Conservation (phyloP, 2,329 filamentous ascomycete genomes). For the Phoma sp. region DNA sequence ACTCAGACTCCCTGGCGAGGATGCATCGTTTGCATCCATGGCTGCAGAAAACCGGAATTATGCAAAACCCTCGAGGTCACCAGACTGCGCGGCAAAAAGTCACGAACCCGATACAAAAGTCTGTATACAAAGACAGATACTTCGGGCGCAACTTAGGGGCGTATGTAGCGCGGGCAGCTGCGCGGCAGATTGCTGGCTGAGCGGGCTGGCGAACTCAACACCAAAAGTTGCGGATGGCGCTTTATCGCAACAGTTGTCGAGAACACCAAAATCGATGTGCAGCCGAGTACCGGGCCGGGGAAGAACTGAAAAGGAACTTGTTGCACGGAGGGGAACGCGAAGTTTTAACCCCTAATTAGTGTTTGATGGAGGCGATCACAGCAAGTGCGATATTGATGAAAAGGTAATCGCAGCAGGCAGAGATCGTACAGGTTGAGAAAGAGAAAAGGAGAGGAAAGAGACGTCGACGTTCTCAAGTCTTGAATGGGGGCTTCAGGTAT, state of each 20-base stretch:
- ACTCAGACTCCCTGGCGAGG: slow-evolving; percentile 47
- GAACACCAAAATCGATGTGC: slow-evolving; percentile 45
- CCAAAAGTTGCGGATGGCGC: slow-evolving; percentile 38
- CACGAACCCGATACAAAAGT: slow-evolving; percentile 1
- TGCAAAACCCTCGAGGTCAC: neutral
- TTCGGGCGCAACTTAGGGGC: slow-evolving; percentile 5
- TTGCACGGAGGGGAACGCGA: slow-evolving; percentile 42
- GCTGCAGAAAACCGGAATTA: slow-evolving; percentile 26
- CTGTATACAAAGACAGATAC: slow-evolving; percentile 1
- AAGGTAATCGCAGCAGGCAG: slow-evolving; percentile 21
- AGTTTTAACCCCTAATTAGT: slow-evolving; percentile 29
- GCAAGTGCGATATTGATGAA: slow-evolving; percentile 36
- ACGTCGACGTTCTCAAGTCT: slow-evolving; percentile 31
- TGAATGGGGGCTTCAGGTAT: slow-evolving; percentile 41
- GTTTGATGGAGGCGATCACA: slow-evolving; percentile 39
- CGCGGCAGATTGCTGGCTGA: slow-evolving; percentile 23
- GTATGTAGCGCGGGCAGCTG: slow-evolving; percentile 11
- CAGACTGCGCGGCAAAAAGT: slow-evolving; percentile 4
- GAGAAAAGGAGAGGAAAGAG: slow-evolving; percentile 34
- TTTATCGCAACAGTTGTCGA: slow-evolving; percentile 36
- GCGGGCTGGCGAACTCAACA: slow-evolving; percentile 41
- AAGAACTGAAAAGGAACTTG: slow-evolving; percentile 25
- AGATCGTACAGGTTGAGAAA: slow-evolving; percentile 29
- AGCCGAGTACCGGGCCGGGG: slow-evolving; percentile 29
- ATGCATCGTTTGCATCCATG: slow-evolving; percentile 45